These are phyloP conservation scores for Aureobasidium leucospermi DNA, from an alignment of 2,329 filamentous ascomycete genomes.

Conservation along the genomic window DNA sequence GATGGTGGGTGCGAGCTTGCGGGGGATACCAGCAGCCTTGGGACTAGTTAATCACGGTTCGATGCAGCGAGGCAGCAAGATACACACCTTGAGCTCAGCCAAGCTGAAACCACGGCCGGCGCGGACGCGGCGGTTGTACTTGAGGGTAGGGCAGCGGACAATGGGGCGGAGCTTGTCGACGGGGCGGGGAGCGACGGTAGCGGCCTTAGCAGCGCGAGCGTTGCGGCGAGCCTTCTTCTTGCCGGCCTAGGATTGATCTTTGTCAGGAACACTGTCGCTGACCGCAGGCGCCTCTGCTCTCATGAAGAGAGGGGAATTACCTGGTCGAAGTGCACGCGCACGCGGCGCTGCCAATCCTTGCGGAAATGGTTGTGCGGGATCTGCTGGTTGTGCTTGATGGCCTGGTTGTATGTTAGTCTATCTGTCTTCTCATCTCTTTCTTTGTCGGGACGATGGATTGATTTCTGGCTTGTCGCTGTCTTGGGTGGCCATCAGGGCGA, in stretches of 20 bases:
- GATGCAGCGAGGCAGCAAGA: background rate
- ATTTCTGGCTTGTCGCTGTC: background rate
- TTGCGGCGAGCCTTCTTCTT: slow-evolving; percentile 90
- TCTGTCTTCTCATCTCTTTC: background rate
- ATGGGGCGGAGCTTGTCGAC: slow-evolving; percentile 95
- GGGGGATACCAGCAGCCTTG: slow-evolving; percentile 90
- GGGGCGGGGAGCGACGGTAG: slow-evolving; percentile 87
- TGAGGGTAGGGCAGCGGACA: slow-evolving; percentile 95
- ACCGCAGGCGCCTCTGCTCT: slow-evolving; percentile 47
- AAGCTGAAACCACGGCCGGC: slow-evolving; percentile 97
- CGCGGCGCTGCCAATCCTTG: slow-evolving; percentile 99
- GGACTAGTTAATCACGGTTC: slow-evolving; percentile 10
- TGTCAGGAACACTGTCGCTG: slow-evolving; percentile 31
- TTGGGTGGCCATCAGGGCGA: background rate
- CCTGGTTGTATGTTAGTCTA: slow-evolving; percentile 35
- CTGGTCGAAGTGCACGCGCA: slow-evolving; percentile 99
- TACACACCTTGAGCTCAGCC: slow-evolving; percentile 87
- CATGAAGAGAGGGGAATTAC: slow-evolving; percentile 57
- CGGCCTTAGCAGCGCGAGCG: slow-evolving; percentile 90
- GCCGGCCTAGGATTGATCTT: slow-evolving; percentile 60
- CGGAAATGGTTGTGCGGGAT: slow-evolving; percentile 98
- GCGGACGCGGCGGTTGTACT: slow-evolving; percentile 96
- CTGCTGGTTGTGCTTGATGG: slow-evolving; percentile 99
- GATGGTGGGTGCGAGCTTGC: slow-evolving; percentile 89
- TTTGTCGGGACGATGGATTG: background rate